These are phyloP conservation scores for Mayamaea pseudoterrestris DNA, from an alignment of 108 stramenopile genomes.

Conservation along the genomic window DNA sequence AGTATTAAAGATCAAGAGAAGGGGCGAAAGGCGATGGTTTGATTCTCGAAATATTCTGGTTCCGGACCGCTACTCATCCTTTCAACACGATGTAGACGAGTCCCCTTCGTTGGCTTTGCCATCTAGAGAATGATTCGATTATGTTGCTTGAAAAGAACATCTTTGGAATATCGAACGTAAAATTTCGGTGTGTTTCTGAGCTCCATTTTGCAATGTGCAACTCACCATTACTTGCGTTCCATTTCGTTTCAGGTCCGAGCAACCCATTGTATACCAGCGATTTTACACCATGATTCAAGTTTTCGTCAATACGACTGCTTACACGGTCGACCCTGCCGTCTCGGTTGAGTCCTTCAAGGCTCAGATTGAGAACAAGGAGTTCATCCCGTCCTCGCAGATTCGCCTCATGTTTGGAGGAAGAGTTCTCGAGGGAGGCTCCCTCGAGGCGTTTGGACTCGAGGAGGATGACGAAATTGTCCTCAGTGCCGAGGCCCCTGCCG, in stretches of 20 bases:
- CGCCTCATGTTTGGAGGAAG: conserved; percentile 57
- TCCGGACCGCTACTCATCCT: no score
- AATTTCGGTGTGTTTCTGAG: no score
- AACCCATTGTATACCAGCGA: conserved; percentile 34
- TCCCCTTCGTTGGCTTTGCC: no score
- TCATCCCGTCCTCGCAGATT: conserved; percentile 69
- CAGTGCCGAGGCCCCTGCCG: conserved; percentile 57
- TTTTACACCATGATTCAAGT: conserved; percentile 74
- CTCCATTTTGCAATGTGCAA: no score
- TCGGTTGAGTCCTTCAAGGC: conserved; percentile 76
- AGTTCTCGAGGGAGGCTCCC: conserved; percentile 60
- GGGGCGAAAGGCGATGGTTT: no score
- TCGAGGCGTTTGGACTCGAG: conserved; percentile 69
- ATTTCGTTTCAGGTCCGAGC: conserved; percentile 29
- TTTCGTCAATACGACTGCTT: conserved; percentile 63
- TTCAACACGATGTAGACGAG: no score
- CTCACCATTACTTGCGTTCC: no score
- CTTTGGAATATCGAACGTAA: no score
- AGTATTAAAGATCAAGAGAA: no score
- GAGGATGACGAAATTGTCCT: conserved; percentile 70
- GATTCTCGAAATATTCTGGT: no score
- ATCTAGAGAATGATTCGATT: no score
- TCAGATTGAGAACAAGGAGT: conserved; percentile 82
- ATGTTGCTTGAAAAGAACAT: no score
- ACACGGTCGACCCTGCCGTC: conserved; percentile 68